Evolutionary conservation across 2,329 filamentous ascomycete genomes (phyloP), one percentile per base, ranked within the genome.

Genomic region (Talaromyces sp.): DNA sequence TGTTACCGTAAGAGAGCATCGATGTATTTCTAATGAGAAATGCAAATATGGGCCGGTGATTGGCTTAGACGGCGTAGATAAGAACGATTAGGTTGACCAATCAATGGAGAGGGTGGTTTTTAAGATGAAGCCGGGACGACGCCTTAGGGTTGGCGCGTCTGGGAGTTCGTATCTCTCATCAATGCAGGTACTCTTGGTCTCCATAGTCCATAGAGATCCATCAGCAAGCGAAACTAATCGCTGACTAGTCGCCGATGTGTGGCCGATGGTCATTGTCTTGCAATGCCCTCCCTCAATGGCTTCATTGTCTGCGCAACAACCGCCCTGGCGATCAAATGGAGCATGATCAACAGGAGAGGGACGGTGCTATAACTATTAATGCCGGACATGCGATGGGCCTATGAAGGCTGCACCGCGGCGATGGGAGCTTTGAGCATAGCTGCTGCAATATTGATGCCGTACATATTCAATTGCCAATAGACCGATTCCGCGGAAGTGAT

Each of bases 81-180:
- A 63, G 62, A 28, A 33, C 55, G 59, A 58, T 62, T 58, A 64
- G 39, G 60, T 33, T 50, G 31, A 31, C 60, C 60, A 62, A 61
- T 55, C 46, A 54, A 21, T 12, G 28, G 48, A 28, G n/a, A 9
- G 3, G 2, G 9, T 21, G 14, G n/a, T n/a, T n/a, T n/a, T n/a
- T n/a, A 21, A 18, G 48, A 54, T 54, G 35, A 21, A 28, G 31
- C 31, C 25, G 11, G 50, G 28, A 14, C n/a, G n/a, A 37, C n/a
- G 31, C 48, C 48, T 52, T 33, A 52, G 48, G 28, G 25, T 31
- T 48, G 44, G 23, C 44, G 44, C 44, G 44, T 48, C 25, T 48
- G 44, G 23, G 44, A 50, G 46, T 28, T 50, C 46, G 46, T 31
- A 50, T 54, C 48, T 54, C 16, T n/a, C 3, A 18, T 52, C 9